Conservation (phyloP, 2,329 filamentous ascomycete species). For the Ascochyta rabiei region DNA sequence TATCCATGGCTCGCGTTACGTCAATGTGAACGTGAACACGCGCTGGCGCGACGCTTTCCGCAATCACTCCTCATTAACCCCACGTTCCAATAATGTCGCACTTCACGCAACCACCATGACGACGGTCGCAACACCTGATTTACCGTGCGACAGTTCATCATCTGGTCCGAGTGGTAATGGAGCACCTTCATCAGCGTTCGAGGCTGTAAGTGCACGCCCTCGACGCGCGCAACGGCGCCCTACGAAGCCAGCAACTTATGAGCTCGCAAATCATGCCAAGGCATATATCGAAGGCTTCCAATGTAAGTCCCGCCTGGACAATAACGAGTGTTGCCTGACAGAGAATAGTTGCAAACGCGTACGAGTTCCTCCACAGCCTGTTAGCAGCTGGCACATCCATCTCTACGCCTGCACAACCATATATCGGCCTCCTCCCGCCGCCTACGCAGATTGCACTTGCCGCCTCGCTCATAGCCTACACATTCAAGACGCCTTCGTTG, state of each 20-base stretch:
- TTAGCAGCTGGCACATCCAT: slow-evolving; percentile 42
- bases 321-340: not conserved
- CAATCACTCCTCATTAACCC: not conserved
- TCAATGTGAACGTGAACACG: slow-evolving; percentile 16
- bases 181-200: slow-evolving; percentile 23
- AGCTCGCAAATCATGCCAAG: slow-evolving; percentile 45
- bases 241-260: slow-evolving; percentile 40
- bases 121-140: not conserved
- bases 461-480: slow-evolving; percentile 82
- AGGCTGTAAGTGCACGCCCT: slow-evolving; percentile 32
- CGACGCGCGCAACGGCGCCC: slow-evolving; percentile 38
- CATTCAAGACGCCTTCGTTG: slow-evolving; percentile 69
- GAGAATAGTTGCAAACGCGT: slow-evolving; percentile 40
- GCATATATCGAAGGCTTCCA: slow-evolving; percentile 45
- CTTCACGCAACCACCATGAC: not conserved
- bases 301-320: slow-evolving; percentile 25
- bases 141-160: not conserved
- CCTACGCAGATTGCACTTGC: slow-evolving; percentile 76
- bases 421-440: slow-evolving; percentile 68
- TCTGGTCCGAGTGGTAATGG: not conserved
- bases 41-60: slow-evolving; percentile 7
- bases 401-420: slow-evolving; percentile 40
- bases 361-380: slow-evolving; percentile 42
- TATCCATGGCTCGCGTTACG: not conserved
- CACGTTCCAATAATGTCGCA: not conserved